These are phyloP conservation scores for Phtheirospermum japonicum DNA, from an alignment of 257 asterid genomes.

Conservation along the genomic window DNA sequence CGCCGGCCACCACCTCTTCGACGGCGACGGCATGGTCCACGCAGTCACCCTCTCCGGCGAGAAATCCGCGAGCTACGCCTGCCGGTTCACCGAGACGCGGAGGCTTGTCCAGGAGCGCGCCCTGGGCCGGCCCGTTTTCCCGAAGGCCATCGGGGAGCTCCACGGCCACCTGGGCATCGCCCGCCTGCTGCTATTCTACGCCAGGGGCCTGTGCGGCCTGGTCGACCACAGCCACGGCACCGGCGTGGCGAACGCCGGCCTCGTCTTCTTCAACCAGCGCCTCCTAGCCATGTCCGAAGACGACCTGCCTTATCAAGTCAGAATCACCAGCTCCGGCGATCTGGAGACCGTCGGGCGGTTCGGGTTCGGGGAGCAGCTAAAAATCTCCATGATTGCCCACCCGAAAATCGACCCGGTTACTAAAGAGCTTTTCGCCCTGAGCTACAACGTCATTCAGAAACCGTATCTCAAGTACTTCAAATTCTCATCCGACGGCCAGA, in stretches of 20 bases:
- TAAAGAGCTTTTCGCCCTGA: conserved; percentile 49
- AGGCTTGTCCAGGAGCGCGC: conserved; percentile 56
- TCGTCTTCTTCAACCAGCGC: conserved; percentile 46
- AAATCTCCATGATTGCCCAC: conserved; percentile 63
- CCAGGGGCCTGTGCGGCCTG: conserved; percentile 46
- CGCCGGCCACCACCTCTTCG: conserved; percentile 69
- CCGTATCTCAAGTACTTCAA: conserved; percentile 60
- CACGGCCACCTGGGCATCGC: conserved; percentile 68
- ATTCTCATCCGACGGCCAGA: conserved; percentile 42
- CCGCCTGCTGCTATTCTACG: conserved; percentile 46
- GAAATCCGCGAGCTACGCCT: conserved; percentile 49
- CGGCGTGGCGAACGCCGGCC: conserved; percentile 72
- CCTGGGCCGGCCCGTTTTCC: conserved; percentile 59
- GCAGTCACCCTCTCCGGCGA: conserved; percentile 41
- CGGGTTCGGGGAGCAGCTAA: conserved; percentile 40
- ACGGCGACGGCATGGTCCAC: conserved; percentile 83
- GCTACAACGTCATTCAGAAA: conserved; percentile 54
- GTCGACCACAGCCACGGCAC: conserved; percentile 55
- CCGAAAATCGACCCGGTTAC: conserved; percentile 66
- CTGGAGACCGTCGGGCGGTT: conserved; percentile 49
- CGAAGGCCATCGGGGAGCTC: conserved; percentile 74
- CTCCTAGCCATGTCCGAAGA: conserved; percentile 75
- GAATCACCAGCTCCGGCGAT: conserved; percentile 42
- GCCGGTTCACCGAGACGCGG: conserved; percentile 62
- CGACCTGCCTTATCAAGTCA: conserved; percentile 61